Base-by-base conservation (phyloP, 768 basidiomycete species). In the Naematelia aurantialba region DNA sequence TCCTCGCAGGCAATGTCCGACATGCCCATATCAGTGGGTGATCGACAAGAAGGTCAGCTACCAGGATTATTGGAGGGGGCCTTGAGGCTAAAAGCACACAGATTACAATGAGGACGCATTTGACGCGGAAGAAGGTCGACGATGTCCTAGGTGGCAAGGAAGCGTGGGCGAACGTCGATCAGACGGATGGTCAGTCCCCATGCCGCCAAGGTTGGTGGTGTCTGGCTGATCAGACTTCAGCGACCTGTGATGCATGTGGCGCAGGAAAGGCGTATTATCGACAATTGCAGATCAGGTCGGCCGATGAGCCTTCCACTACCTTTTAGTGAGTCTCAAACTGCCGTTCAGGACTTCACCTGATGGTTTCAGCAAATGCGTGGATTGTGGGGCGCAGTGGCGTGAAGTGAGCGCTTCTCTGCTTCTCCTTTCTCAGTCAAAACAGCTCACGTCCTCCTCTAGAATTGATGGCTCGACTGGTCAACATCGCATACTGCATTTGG, bases 11-110 rank as follows among this genome's bases (percentile, higher is more conserved):
- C 44, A 67, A 42, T 73, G 71, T 49, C 60, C 75, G 89, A 94
- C 79, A 91, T 98, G 96, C 74, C 87, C 96, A 2, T 99, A 98
- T 74, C 90, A 97, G 70, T 97, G 93, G 73, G 89, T 89, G 0
- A 90, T 94, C 67, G 83, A 84, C 2, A 88, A 91, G 71, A 89
- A 89, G 79, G 89, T 87, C 2, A 27, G 80, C 58, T 4, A n/a
- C n/a, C 44, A 45, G 11, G 24, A 45, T 27, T n/a, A 46, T n/a
- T n/a, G n/a, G n/a, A n/a, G n/a, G n/a, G n/a, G n/a, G n/a, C n/a
- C n/a, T n/a, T n/a, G n/a, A n/a, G n/a, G n/a, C n/a, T n/a, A n/a
- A n/a, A n/a, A n/a, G n/a, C n/a, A 26, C 13, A 45, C 30, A 59
- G 89, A 92, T 96, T 85, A 96, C 92, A 5, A 89, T 90, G 53